Percentiles rank a stretch among this genome's conserved stretches.
Evolutionary conservation across 1,284 basidiomycete genomes (phyloP).

Genomic region (Leccinum fuscescens): DNA sequence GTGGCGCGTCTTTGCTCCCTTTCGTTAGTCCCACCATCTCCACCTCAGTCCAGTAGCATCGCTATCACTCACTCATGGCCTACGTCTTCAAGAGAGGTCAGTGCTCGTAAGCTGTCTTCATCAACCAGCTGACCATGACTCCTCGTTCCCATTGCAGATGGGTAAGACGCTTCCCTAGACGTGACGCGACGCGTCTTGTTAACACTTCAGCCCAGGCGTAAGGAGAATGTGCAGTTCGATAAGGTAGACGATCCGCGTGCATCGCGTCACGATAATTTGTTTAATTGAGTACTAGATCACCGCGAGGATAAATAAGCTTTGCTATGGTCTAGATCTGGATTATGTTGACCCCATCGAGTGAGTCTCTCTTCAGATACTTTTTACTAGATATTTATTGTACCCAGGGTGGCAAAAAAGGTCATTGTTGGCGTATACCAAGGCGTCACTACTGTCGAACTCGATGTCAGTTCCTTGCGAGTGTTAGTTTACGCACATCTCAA

Average conservation of each 20-base stretch:
- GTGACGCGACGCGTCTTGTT: slow-evolving; percentile 33
- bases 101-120: slow-evolving; percentile 23
- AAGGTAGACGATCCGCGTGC: slow-evolving; percentile 51
- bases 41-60: slow-evolving; percentile 8
- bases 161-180: slow-evolving; percentile 45
- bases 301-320: slow-evolving; percentile 90
- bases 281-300: slow-evolving; percentile 62
- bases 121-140: slow-evolving; percentile 12
- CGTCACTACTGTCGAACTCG: slow-evolving; percentile 96
- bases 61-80: slow-evolving; percentile 43
- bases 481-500: slow-evolving; percentile 11
- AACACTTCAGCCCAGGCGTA: slow-evolving; percentile 51
- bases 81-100: slow-evolving; percentile 76
- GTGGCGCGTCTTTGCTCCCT: slow-evolving; percentile 30
- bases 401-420: slow-evolving; percentile 89
- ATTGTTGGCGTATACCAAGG: slow-evolving; percentile 94
- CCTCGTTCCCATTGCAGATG: slow-evolving; percentile 46
- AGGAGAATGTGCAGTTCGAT: slow-evolving; percentile 85
- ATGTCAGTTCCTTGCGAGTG: slow-evolving; percentile 53
- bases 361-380: slow-evolving; percentile 26
- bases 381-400: slow-evolving; percentile 8
- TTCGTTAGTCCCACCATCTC: slow-evolving; percentile 35
- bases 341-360: slow-evolving; percentile 94
- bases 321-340: slow-evolving; percentile 93
- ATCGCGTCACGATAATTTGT: slow-evolving; percentile 6